A percentile compares a stretch with the other conserved stretches of the same genome.
These are phyloP conservation scores for Medicago arabica DNA, from an alignment of 306 rosid species.

Conservation along the genomic window DNA sequence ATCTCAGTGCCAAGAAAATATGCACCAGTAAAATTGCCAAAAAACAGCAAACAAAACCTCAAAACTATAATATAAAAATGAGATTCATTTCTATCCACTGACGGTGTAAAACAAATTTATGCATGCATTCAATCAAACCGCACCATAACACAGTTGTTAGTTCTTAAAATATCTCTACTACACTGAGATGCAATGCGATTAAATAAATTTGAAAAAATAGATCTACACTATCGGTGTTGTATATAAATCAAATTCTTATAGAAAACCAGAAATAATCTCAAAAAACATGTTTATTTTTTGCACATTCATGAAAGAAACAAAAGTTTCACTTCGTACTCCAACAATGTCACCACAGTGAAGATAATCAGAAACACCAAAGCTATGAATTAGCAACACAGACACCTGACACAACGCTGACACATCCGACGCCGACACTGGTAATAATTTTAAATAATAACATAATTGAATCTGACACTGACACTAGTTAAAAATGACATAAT, in stretches of 20 bases:
- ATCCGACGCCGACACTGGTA: too few species aligned
- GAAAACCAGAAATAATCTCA: neutral
- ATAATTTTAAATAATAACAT: too few species aligned
- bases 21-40: neutral
- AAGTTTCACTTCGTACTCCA: neutral
- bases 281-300: neutral
- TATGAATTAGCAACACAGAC: too few species aligned
- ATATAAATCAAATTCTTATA: neutral
- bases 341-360: slow-evolving; percentile 2
- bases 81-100: neutral
- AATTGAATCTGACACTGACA: too few species aligned
- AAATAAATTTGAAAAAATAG: too few species aligned
- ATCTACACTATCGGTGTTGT: neutral
- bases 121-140: neutral
- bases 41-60: neutral
- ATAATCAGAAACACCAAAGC: slow-evolving; percentile 26
- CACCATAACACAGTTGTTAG: neutral
- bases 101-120: neutral
- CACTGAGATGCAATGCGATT: neutral
- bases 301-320: neutral
- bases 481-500: too few species aligned
- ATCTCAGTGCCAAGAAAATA: slow-evolving; percentile 29
- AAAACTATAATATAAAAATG: neutral
- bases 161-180: neutral
- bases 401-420: too few species aligned